phyloP scores from a whole-genome alignment of 139 green algal species.

The Chlorella sorokiniana region DNA sequence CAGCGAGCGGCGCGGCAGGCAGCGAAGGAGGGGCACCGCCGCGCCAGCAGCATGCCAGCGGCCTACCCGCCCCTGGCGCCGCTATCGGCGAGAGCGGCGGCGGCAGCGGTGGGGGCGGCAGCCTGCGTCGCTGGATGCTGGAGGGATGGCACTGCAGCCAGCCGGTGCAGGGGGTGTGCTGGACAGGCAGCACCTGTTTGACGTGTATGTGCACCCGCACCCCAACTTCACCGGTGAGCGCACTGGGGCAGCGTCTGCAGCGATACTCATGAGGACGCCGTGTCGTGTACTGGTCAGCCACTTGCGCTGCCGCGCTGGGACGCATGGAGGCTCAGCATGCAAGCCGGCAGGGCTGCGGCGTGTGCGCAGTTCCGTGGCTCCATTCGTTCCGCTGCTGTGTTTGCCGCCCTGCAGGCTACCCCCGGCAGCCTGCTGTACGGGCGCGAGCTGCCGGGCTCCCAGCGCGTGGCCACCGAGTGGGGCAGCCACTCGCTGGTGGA shows the following conservation, averaged over 20 bases:
- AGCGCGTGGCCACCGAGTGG: conserved; percentile 27
- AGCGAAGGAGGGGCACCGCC: background rate
- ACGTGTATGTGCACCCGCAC: conserved; percentile 34
- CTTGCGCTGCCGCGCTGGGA: no score
- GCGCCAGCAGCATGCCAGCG: background rate
- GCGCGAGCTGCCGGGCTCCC: background rate
- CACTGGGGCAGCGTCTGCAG: background rate
- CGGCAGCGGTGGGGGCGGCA: background rate
- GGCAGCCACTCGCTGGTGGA: conserved; percentile 35
- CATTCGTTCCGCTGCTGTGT: background rate
- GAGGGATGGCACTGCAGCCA: background rate
- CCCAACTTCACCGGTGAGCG: conserved; percentile 19
- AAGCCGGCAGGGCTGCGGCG: background rate
- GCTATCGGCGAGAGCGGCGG: background rate
- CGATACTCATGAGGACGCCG: background rate
- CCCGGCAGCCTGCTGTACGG: conserved; percentile 7
- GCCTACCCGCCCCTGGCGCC: background rate
- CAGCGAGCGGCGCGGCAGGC: background rate
- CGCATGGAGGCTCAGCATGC: background rate
- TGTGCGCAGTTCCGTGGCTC: background rate
- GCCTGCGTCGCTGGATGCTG: background rate
- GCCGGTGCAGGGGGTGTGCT: background rate
- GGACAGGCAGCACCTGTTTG: conserved; percentile 35
- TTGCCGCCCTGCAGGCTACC: background rate
- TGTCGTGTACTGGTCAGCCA: background rate